Base-by-base conservation (phyloP, 2,329 filamentous ascomycete genomes). In the Magnaporthiopsis poae region DNA sequence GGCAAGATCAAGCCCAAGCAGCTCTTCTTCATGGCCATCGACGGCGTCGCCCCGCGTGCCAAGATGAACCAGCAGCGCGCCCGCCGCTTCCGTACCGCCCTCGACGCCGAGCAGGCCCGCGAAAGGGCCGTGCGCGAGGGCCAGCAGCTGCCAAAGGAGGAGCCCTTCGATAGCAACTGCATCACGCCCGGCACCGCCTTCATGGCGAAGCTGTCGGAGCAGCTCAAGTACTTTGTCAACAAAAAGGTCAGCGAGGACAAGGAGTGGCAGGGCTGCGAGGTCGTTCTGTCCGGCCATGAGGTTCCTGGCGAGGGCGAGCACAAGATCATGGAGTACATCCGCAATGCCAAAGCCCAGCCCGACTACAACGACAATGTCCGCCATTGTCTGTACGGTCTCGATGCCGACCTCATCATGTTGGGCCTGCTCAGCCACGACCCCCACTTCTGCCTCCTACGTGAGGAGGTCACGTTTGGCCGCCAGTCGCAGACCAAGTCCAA, bases 281-380 rank as follows among this genome's bases (percentile, higher is more conserved):
- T 99, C 72, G 92, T 99, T 65, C 84, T 99, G 68, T 99, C 95
- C 7, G 95, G 96, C 66, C 96, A 99, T 75, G 96, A 99, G 78
- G 94, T 98, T 33, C 95, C 95, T 8, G 95, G 95, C 72, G 96
- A 99, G 79, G 95, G 95, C 73, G 95, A 99, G 78, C 95, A 99
- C 82, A 99, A 99, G 81, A 96, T 99, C 79, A 99, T 99, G 95
- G 96, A 99, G 79, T 99, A 99, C 78, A 99, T 99, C 77, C 90
- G 95, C 72, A 91, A 96, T 78, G 91, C 95, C 69, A 98, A 98
- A 82, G 92, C 94, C 63, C 95, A 99, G 77, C 91, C 91, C 2
- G 87, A 89, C 69, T 99, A 99, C 78, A 89, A 96, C 76, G 86
- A 91, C 64, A 98, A 99, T 74, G 87, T 96, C 69, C 91, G 95